phyloP scores from a whole-genome alignment of 129 eudicot species.

The Tagetes patula region DNA sequence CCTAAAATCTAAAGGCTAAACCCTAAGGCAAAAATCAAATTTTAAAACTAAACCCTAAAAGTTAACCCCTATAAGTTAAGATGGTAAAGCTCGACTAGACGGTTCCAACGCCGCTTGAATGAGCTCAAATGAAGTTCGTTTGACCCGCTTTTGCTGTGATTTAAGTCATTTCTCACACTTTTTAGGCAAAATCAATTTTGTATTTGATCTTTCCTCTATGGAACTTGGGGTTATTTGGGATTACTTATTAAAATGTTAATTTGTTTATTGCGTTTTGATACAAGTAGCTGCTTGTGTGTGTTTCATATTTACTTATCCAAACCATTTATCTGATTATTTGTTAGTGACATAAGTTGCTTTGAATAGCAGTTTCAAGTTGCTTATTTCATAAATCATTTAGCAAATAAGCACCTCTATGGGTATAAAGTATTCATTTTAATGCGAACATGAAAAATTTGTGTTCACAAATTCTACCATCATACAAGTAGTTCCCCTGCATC shows the following conservation, averaged over 20 bases:
- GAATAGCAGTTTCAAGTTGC: neutral
- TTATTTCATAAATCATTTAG: neutral
- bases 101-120: too few species aligned
- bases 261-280: neutral
- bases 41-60: too few species aligned
- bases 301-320: neutral
- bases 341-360: neutral
- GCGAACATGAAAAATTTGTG: neutral
- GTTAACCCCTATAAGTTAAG: too few species aligned
- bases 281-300: neutral
- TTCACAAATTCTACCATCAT: neutral
- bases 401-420: neutral
- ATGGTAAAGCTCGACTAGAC: too few species aligned
- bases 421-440: neutral
- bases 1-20: too few species aligned
- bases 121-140: too few species aligned
- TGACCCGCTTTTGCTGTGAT: too few species aligned
- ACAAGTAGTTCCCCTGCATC: neutral
- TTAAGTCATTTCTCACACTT: too few species aligned
- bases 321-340: neutral
- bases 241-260: neutral
- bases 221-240: neutral
- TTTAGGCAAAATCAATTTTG: too few species aligned
- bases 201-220: neutral
- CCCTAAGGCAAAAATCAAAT: too few species aligned